These are phyloP conservation scores for Penicillium macrosclerotiorum DNA, from an alignment of 495 filamentous ascomycete species.

Conservation along the genomic window DNA sequence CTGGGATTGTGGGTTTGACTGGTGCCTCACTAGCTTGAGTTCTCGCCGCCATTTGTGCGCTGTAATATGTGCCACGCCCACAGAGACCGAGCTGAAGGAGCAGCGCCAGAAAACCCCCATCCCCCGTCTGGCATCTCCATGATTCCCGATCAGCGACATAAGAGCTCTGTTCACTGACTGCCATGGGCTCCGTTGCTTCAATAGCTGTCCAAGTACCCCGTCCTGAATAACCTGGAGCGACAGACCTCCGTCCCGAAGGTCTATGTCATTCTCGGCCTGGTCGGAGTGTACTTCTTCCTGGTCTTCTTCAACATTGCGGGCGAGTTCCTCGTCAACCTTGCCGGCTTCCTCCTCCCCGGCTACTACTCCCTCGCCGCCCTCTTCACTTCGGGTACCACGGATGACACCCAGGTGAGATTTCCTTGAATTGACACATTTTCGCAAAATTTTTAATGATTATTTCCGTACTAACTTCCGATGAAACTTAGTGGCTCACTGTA, in stretches of 20 bases:
- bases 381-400: conserved; percentile 74
- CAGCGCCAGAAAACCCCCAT: not conserved
- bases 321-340: conserved; percentile 93
- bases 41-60: conserved; percentile 14
- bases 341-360: conserved; percentile 88
- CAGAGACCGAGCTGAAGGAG: conserved; percentile 6
- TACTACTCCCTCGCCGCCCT: conserved; percentile 94
- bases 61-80: conserved; percentile 14
- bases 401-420: conserved; percentile 81
- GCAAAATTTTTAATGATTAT: not conserved
- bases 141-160: not conserved
- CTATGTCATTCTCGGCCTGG: conserved; percentile 85
- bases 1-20: conserved; percentile 29
- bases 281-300: conserved; percentile 91
- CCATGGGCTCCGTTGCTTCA: conserved; percentile 18
- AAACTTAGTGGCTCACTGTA: conserved; percentile 64
- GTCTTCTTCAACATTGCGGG: conserved; percentile 99
- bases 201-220: conserved; percentile 93
- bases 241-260: conserved; percentile 94
- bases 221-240: conserved; percentile 94
- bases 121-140: not conserved
- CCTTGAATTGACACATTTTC: not conserved
- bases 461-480: conserved; percentile 16
- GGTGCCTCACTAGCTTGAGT: conserved; percentile 22
- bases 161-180: conserved; percentile 19